phyloP scores from a whole-genome alignment of 768 basidiomycete genomes.

The Mycena chlorophos region DNA sequence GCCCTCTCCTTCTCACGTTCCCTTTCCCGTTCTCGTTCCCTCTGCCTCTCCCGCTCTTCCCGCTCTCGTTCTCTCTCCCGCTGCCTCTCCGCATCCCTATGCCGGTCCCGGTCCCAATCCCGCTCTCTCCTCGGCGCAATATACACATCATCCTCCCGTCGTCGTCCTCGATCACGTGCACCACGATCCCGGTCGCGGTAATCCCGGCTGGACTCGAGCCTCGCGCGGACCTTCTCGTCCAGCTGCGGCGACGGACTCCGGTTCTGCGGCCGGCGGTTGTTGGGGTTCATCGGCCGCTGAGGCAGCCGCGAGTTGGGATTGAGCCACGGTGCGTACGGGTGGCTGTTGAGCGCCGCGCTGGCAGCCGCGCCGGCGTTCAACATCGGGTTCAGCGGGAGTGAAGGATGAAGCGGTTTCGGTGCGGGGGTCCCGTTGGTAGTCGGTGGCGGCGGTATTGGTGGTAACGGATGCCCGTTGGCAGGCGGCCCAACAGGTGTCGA shows the following conservation, averaged over 20 bases:
- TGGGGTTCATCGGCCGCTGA: neutral
- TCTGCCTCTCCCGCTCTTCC: slow-evolving; percentile 9
- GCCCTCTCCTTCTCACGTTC: slow-evolving; percentile 26
- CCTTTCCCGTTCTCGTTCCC: slow-evolving; percentile 26
- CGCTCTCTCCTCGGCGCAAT: slow-evolving; percentile 12
- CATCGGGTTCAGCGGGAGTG: neutral
- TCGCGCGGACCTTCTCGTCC: neutral
- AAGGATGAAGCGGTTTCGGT: neutral
- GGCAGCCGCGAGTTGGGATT: neutral
- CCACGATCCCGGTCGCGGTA: slow-evolving; percentile 2
- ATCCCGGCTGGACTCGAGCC: neutral
- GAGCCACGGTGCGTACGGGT: neutral
- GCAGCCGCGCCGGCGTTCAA: neutral
- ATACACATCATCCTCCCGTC: slow-evolving; percentile 4
- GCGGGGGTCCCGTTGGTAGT: neutral
- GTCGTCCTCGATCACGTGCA: slow-evolving; percentile 6
- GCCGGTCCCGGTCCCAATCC: slow-evolving; percentile 17
- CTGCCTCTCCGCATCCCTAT: slow-evolving; percentile 34
- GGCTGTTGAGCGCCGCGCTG: neutral
- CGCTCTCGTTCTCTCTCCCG: slow-evolving; percentile 19
- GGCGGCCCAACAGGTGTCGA: neutral
- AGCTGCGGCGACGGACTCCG: slow-evolving; percentile 1
- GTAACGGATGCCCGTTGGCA: neutral
- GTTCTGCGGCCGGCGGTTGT: neutral
- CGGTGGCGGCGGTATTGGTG: neutral